These are phyloP conservation scores for Xylariaceae sp. DNA, from an alignment of 2,329 filamentous ascomycete genomes.

Conservation along the genomic window DNA sequence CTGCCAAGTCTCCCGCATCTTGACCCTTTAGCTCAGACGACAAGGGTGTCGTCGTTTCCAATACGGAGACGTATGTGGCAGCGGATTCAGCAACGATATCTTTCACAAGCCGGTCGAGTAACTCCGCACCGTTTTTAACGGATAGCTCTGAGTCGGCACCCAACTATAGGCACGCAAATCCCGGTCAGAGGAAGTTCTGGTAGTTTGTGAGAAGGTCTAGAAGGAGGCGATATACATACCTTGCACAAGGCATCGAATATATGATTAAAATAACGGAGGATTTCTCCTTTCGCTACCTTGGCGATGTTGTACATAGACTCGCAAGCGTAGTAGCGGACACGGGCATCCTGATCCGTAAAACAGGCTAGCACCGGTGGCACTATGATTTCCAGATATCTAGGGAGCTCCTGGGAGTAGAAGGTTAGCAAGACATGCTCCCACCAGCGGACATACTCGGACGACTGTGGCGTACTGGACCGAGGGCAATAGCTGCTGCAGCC, in stretches of 20 bases:
- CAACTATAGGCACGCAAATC: constrained; percentile 50
- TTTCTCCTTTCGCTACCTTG: constrained; percentile 97
- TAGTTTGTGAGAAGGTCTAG: not conserved
- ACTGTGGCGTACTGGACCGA: constrained; percentile 68
- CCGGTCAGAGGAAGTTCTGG: not conserved
- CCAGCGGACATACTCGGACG: constrained; percentile 2
- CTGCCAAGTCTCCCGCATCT: constrained; percentile 31
- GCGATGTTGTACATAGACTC: constrained; percentile 99
- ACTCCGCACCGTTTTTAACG: constrained; percentile 95
- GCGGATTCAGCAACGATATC: constrained; percentile 95
- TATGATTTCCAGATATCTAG: constrained; percentile 85
- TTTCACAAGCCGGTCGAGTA: constrained; percentile 90
- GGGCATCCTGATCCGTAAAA: constrained; percentile 95
- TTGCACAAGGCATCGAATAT: constrained; percentile 98
- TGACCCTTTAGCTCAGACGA: constrained; percentile 42
- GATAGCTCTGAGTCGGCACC: constrained; percentile 94
- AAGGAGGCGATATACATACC: constrained; percentile 42
- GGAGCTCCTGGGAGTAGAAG: constrained; percentile 62
- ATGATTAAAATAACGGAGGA: constrained; percentile 94
- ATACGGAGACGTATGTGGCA: constrained; percentile 85
- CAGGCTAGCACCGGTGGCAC: constrained; percentile 95
- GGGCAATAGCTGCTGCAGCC: constrained; percentile 89
- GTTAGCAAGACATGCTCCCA: constrained; percentile 18
- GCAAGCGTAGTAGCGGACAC: constrained; percentile 95
- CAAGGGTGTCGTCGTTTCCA: constrained; percentile 53